Evolutionary conservation across 1,284 basidiomycete species (phyloP), one percentile per base, ranked within the genome.

Genomic region (Volvariella volvacea): DNA sequence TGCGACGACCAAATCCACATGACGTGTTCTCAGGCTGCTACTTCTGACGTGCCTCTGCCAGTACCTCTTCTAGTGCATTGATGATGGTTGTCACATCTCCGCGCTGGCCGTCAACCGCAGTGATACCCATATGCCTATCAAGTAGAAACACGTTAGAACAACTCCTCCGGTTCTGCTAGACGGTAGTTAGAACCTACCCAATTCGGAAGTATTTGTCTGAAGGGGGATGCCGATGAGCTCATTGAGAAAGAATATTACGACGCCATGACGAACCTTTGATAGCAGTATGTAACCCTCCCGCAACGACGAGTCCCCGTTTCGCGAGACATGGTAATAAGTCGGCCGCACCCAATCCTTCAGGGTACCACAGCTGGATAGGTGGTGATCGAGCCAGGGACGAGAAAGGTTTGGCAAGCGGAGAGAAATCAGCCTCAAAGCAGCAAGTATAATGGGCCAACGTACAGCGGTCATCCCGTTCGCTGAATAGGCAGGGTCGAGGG

Each of bases 391-490:
- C 15, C 34, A 36, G 34, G n/a, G 15, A 6, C n/a, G 6, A 16
- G n/a, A 20, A 16, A 20, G 34, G 15, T 15, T 7, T 36, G 34
- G 15, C 14, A 36, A 7, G 14, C 6, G 34, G 14, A 21, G 9
- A 55, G 28, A 20, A 43, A 21, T 19, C 34, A 21, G 9, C 48
- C 28, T 28, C 25, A 12, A 28, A 28, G 12, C 25, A 28, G 25
- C 6, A 28, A 28, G 25, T 15, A 60, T n/a, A n/a, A n/a, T n/a
- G n/a, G n/a, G n/a, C n/a, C n/a, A n/a, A n/a, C 74, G 47, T 55
- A 83, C 83, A 34, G 91, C 90, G 10, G 89, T 89, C 92, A 97
- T 95, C 39, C 92, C 92, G 58, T 94, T 94, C 3, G 93, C 92
- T n/a, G 86, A 76, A 45, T 76, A 73, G 3, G 74, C 69, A 1